Evolutionary conservation across 2,329 filamentous ascomycete genomes (phyloP).

Genomic region (Pseudogymnoascus sp.): DNA sequence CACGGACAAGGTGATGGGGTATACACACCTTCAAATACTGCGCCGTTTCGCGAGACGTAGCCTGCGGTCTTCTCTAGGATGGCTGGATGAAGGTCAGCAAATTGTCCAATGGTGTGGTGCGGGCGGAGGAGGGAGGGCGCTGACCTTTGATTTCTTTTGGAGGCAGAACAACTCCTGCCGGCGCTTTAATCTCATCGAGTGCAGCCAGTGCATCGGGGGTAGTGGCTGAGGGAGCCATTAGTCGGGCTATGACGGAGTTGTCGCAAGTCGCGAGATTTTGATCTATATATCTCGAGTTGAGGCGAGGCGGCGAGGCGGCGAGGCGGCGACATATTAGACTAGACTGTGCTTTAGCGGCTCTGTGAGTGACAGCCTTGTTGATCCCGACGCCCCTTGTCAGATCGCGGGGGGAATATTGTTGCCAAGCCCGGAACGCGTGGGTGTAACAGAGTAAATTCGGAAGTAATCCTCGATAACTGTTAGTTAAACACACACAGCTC

Average conservation of each 20-base stretch:
- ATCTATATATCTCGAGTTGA: not conserved
- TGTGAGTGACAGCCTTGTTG: conserved; percentile 4
- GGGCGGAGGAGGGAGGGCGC: conserved; percentile 20
- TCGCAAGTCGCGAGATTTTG: conserved; percentile 4
- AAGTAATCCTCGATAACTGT: not conserved
- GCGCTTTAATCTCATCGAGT: conserved; percentile 67
- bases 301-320: conserved; percentile 2
- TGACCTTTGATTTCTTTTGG: conserved; percentile 68
- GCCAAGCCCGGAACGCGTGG: not conserved
- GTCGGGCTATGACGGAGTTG: not conserved
- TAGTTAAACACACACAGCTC: not conserved
- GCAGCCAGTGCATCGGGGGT: conserved; percentile 47
- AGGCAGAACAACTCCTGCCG: conserved; percentile 76
- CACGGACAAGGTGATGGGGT: conserved; percentile 27
- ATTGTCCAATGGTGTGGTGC: conserved; percentile 24
- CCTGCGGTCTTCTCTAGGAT: conserved; percentile 92
- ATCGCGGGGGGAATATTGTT: not conserved
- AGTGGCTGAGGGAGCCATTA: conserved; percentile 28
- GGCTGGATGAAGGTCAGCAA: conserved; percentile 31
- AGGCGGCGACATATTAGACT: conserved; percentile 3
- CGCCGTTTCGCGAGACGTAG: conserved; percentile 67
- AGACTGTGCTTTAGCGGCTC: conserved; percentile 6
- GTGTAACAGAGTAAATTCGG: not conserved
- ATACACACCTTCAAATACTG: conserved; percentile 49
- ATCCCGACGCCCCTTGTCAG: not conserved